Conservation (phyloP, 768 basidiomycete genomes). For the Suillus paluster region DNA sequence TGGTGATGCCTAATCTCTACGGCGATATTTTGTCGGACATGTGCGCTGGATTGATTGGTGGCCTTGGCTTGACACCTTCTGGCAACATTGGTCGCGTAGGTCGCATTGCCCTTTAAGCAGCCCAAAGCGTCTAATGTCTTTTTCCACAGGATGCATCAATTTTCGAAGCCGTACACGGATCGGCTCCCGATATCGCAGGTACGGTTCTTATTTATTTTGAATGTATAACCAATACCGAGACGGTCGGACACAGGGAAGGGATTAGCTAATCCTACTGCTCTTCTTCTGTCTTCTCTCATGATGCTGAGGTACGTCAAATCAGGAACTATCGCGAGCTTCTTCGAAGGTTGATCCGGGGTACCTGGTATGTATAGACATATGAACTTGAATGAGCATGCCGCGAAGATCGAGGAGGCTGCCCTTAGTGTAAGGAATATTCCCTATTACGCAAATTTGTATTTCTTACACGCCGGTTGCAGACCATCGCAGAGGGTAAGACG, state of each 20-base stretch:
- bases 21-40: constrained; percentile 97
- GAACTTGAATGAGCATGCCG: constrained; percentile 82
- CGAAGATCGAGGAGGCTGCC: constrained; percentile 90
- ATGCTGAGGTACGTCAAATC: constrained; percentile 79
- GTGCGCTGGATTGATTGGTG: constrained; percentile 98
- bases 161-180: constrained; percentile 99
- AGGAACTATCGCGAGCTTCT: background rate
- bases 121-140: constrained; percentile 23
- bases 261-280: constrained; percentile 98
- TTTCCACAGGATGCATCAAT: constrained; percentile 87
- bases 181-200: constrained; percentile 98
- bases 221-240: constrained; percentile 9
- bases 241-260: constrained; percentile 65
- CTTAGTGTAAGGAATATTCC: constrained; percentile 66
- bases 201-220: constrained; percentile 29
- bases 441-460: background rate
- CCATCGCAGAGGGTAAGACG: constrained; percentile 93
- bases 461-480: constrained; percentile 50
- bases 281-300: constrained; percentile 94
- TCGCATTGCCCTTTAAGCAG: constrained; percentile 14
- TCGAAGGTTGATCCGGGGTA: constrained; percentile 26
- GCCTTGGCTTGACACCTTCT: constrained; percentile 95
- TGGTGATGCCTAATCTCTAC: constrained; percentile 99
- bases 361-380: constrained; percentile 71
- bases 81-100: constrained; percentile 94